phyloP scores from a whole-genome alignment of 257 asterid genomes.

The Gentiana straminea region DNA sequence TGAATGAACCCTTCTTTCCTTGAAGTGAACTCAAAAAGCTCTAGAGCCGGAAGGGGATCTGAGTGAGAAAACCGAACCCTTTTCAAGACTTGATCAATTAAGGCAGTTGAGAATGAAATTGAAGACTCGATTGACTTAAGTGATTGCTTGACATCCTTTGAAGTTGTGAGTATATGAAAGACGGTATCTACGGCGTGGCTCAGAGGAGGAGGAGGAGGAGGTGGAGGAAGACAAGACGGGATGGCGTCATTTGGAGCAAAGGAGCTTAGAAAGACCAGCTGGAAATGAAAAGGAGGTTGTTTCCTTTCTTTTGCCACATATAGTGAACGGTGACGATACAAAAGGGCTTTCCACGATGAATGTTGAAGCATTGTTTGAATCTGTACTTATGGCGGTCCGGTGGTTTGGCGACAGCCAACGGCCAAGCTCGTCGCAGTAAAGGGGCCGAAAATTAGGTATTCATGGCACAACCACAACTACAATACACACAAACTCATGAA shows the following conservation, averaged over 20 bases:
- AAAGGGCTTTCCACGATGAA: too few species aligned
- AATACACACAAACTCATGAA: too few species aligned
- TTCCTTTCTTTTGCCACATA: too few species aligned
- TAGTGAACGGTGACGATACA: too few species aligned
- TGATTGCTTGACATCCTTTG: constrained; percentile 36
- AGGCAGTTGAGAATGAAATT: constrained; percentile 47
- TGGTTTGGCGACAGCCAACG: too few species aligned
- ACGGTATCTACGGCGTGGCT: constrained; percentile 39
- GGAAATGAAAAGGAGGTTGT: not conserved
- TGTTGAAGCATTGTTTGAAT: too few species aligned
- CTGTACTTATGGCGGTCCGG: too few species aligned
- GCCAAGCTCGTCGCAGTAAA: too few species aligned
- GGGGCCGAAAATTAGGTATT: too few species aligned
- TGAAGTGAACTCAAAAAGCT: constrained; percentile 46
- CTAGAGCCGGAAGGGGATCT: constrained; percentile 59
- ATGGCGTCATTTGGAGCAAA: not conserved
- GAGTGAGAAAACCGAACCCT: constrained; percentile 86
- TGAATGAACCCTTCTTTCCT: constrained; percentile 42
- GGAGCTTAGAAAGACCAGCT: constrained; percentile 9
- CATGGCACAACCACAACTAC: too few species aligned
- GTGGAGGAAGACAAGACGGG: not conserved
- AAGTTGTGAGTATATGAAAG: constrained; percentile 45
- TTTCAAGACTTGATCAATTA: constrained; percentile 57
- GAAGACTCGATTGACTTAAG: constrained; percentile 42
- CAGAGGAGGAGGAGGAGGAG: constrained; percentile 3